These are phyloP conservation scores for Phaffia australis DNA, from an alignment of 768 basidiomycete genomes.

Conservation along the genomic window DNA sequence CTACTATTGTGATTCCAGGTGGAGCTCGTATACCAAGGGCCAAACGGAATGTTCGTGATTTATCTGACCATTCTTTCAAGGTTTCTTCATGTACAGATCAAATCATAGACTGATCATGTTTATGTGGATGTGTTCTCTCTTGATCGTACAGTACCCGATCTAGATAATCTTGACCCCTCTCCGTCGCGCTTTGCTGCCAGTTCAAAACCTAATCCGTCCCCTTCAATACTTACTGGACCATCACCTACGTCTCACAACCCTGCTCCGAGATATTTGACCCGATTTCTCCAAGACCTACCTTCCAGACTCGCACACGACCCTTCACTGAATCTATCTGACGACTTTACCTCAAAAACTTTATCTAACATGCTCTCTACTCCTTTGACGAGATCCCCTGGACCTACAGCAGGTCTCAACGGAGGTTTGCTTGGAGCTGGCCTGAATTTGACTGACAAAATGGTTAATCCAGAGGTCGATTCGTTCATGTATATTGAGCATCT, in stretches of 20 bases:
- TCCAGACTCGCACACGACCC: conserved; percentile 37
- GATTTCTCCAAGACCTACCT: conserved; percentile 36
- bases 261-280: conserved; percentile 34
- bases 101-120: no score
- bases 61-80: background rate
- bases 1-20: conserved; percentile 89
- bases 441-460: conserved; percentile 5
- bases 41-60: conserved; percentile 59
- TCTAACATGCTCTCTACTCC: conserved; percentile 16
- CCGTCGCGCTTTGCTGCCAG: background rate
- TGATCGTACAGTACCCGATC: no score
- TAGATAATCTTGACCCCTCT: no score
- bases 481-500: conserved; percentile 87
- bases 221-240: background rate
- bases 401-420: background rate
- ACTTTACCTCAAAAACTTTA: conserved; percentile 26
- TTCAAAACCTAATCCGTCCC: background rate
- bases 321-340: conserved; percentile 35
- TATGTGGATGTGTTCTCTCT: no score
- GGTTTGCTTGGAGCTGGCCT: background rate
- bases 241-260: conserved; percentile 16
- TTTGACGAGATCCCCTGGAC: conserved; percentile 3
- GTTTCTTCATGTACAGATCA: background rate
- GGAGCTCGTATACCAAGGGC: conserved; percentile 69
- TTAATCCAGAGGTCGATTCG: conserved; percentile 82